Conservation (phyloP, 345 rosid species). For the Aethionema arabicum region DNA sequence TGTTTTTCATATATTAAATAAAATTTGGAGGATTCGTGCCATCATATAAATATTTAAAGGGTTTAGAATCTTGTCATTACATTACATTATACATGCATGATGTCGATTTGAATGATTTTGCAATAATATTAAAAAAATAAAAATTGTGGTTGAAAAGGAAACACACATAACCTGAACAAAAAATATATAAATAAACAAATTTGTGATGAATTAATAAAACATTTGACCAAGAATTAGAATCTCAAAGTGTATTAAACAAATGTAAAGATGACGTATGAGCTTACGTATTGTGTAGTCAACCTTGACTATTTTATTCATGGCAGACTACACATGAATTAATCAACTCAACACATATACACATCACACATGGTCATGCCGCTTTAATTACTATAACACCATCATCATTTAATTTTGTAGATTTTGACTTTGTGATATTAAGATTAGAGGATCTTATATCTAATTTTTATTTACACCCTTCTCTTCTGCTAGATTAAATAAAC, state of each 20-base stretch:
- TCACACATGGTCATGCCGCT: background rate
- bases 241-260: conserved; percentile 11
- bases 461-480: too few relatives aligned
- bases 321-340: conserved; percentile 31
- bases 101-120: background rate
- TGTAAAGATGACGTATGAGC: conserved; percentile 36
- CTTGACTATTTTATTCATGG: conserved; percentile 26
- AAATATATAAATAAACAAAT: background rate
- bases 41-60: conserved; percentile 6
- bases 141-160: conserved; percentile 19
- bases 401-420: too few relatives aligned
- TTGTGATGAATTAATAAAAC: conserved; percentile 9
- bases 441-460: too few relatives aligned
- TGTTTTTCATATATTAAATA: too few relatives aligned
- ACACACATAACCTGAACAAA: conserved; percentile 21
- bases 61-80: conserved; percentile 18
- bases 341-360: conserved; percentile 19
- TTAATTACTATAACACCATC: too few relatives aligned
- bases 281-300: conserved; percentile 31
- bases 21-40: background rate
- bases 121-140: conserved; percentile 6
- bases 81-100: conserved; percentile 11
- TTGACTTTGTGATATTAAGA: too few relatives aligned
- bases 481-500: too few relatives aligned
- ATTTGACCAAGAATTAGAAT: conserved; percentile 23